A percentile compares a stretch with the other conserved stretches of the same genome.
phyloP scores from a whole-genome alignment of 2,329 filamentous ascomycete species.

The Fusarium nygamai region DNA sequence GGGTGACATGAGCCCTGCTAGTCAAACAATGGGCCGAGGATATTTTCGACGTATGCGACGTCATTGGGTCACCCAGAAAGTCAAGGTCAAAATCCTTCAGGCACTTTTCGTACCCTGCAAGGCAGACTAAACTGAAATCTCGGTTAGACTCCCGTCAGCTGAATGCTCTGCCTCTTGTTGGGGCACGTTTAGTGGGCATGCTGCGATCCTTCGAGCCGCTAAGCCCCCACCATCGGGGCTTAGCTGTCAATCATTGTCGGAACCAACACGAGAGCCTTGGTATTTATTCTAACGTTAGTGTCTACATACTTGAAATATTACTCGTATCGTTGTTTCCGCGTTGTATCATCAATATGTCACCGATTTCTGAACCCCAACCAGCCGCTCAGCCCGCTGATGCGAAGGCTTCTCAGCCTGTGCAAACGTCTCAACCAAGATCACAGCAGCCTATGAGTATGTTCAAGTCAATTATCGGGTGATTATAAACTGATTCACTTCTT shows the following conservation, averaged over 20 bases:
- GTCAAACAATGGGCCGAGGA: neutral
- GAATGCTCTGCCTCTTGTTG: neutral
- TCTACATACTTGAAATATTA: neutral
- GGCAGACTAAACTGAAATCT: neutral
- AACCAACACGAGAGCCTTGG: neutral
- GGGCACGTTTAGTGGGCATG: neutral
- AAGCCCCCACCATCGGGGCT: neutral
- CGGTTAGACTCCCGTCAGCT: neutral
- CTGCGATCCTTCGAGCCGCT: neutral
- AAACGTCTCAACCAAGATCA: neutral
- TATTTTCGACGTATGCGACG: neutral
- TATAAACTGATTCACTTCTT: neutral
- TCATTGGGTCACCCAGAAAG: neutral
- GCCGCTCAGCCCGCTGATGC: neutral
- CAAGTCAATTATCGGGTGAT: rapidly evolving
- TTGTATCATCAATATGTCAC: neutral
- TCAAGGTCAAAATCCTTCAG: neutral
- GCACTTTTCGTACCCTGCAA: neutral
- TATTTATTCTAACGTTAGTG: neutral
- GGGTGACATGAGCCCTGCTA: neutral
- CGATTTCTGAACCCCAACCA: neutral
- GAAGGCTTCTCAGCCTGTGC: neutral
- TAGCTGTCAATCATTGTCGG: neutral
- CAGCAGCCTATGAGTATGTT: neutral
- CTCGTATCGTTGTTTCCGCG: neutral